Percentiles rank a stretch among this genome's conserved stretches.
These are phyloP conservation scores for Kwoniella heveanensis DNA, from an alignment of 768 basidiomycete genomes.

Conservation along the genomic window DNA sequence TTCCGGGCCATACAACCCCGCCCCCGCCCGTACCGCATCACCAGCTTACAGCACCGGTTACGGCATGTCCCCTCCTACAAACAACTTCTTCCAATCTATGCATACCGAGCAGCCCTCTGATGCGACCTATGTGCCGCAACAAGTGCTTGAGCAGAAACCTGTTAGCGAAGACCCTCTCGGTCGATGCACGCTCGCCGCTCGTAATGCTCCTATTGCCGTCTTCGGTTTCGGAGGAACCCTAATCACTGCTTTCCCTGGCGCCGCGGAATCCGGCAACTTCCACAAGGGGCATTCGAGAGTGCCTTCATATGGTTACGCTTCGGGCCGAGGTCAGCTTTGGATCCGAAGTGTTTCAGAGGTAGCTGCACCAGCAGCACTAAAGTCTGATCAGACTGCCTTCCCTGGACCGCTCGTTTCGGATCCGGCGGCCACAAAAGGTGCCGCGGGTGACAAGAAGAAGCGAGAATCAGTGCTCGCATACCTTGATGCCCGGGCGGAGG, in stretches of 20 bases:
- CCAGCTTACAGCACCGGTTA: constrained; percentile 25
- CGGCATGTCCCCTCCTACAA: constrained; percentile 35
- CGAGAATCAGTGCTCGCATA: constrained; percentile 77
- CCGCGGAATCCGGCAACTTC: constrained; percentile 69
- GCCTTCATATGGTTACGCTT: constrained; percentile 49
- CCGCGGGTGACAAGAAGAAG: constrained; percentile 70
- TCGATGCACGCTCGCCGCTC: constrained; percentile 35
- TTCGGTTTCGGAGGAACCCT: constrained; percentile 95
- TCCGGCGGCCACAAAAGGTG: constrained; percentile 66
- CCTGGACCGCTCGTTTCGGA: constrained; percentile 88
- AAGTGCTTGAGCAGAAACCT: constrained; percentile 47
- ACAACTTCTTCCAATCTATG: constrained; percentile 45
- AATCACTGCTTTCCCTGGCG: constrained; percentile 81
- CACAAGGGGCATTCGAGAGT: constrained; percentile 57
- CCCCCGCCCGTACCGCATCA: constrained; percentile 9
- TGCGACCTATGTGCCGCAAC: constrained; percentile 43
- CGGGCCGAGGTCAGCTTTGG: constrained; percentile 59
- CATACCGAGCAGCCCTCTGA: constrained; percentile 23
- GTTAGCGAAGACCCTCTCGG: constrained; percentile 47
- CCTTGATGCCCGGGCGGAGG: constrained; percentile 71
- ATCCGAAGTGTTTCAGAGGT: constrained; percentile 69
- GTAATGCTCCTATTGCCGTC: constrained; percentile 70
- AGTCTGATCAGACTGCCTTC: constrained; percentile 60
- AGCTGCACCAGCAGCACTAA: constrained; percentile 68
- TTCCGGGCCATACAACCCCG: constrained; percentile 13